Evolutionary conservation across 2,329 filamentous ascomycete genomes (phyloP), one percentile per base, ranked within the genome.

Genomic region (Blastomyces gilchristii): DNA sequence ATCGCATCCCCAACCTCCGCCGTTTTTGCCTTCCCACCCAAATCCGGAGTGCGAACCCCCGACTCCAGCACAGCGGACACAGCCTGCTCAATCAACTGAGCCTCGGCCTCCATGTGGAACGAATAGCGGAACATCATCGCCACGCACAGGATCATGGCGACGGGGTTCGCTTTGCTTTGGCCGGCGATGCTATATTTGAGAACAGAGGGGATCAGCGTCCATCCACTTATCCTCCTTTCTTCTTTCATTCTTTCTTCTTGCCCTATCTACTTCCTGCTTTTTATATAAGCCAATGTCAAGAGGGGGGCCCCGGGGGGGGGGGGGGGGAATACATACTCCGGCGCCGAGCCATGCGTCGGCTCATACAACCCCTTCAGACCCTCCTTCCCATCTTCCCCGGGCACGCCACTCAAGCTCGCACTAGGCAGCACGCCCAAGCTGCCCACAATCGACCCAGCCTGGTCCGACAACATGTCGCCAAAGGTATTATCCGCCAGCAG

Each of bases 61-160:
- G 79, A 82, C 71, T 96, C 90, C 64, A 97, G 84, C 45, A 88
- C 87, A 54, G 80, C 83, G 70, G 84, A 84, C 58, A 96, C 90
- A 1, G 91, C 91, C 65, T 85, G 81, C 78, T 97, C 91, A 65
- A 97, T 84, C 58, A 85, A 85, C 65, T 83, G 81, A 14, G 91
- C 88, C 75, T 96, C 86, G 54, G 84, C 79, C 45, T 88, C 86
- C 70, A 93, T 84, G 70, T 86, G 85, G 60, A 96, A 83, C 8
- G 90, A 95, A 80, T 96, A 97, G 70, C 89, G 87, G 71, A 96
- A 84, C 88, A 97, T 91, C 88, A 97, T 92, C 70, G 90, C 90
- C 12, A 95, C 84, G 2, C 90, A 95, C 28, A 97, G 84, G 66
- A 97, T 89, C 67, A 90, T 93, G 53, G 91, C 91, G 64, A 96